Evolutionary conservation across 176 grass and related monocot species (phyloP).

Genomic region (Musa acuminata): DNA sequence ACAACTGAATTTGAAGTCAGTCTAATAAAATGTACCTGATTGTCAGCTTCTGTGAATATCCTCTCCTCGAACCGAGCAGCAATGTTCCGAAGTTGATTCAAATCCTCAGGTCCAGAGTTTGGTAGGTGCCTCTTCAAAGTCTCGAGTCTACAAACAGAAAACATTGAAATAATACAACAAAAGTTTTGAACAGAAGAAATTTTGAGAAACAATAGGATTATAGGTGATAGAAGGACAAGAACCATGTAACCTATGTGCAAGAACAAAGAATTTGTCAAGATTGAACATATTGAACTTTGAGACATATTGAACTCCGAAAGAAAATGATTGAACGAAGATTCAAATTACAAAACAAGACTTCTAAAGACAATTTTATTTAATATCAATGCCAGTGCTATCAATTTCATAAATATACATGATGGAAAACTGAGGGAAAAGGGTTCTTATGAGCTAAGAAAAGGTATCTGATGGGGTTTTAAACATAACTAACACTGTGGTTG

Average conservation of each 20-base stretch:
- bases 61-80: conserved; percentile 7
- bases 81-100: conserved; percentile 15
- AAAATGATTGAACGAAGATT: no score
- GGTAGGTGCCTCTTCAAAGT: conserved; percentile 10
- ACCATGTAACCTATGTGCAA: not conserved
- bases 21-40: conserved; percentile 1
- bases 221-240: not conserved
- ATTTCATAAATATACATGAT: no score
- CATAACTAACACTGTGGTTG: no score
- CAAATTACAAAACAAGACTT: no score
- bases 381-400: no score
- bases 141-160: conserved; percentile 10
- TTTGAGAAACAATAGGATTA: not conserved
- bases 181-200: not conserved
- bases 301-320: no score
- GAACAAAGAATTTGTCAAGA: not conserved
- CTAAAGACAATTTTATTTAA: no score
- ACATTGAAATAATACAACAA: not conserved
- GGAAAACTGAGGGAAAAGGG: no score
- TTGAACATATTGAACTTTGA: no score
- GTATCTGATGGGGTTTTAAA: no score
- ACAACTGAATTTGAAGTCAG: not conserved
- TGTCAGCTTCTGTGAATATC: conserved; percentile 3
- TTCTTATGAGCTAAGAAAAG: no score
- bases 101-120: not conserved